Percentiles rank a stretch among this genome's conserved stretches.
phyloP scores from a whole-genome alignment of 768 basidiomycete species.

The Leccinum uliginosum region DNA sequence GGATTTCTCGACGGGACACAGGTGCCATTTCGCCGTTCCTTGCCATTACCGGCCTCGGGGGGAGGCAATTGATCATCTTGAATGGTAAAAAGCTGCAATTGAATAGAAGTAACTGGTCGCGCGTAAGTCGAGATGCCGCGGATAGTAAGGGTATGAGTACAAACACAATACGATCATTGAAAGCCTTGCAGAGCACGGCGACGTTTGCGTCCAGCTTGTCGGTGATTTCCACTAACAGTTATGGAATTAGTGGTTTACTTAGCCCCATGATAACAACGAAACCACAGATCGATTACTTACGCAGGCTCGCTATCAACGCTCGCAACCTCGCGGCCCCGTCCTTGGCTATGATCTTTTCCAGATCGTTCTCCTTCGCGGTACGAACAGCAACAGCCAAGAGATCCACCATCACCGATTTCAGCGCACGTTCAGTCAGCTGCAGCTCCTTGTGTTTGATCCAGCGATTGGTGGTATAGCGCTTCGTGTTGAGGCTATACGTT shows the following conservation, averaged over 20 bases:
- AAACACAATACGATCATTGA: slow-evolving; percentile 58
- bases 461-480: slow-evolving; percentile 49
- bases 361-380: slow-evolving; percentile 49
- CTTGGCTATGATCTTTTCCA: slow-evolving; percentile 57
- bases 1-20: slow-evolving; percentile 53
- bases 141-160: slow-evolving; percentile 12
- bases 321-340: slow-evolving; percentile 51
- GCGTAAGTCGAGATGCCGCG: slow-evolving; percentile 3
- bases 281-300: slow-evolving; percentile 35
- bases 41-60: slow-evolving; percentile 21
- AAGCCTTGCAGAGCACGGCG: slow-evolving; percentile 64
- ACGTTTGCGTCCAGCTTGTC: slow-evolving; percentile 73
- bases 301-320: slow-evolving; percentile 54
- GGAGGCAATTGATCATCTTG: slow-evolving; percentile 34
- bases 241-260: neutral
- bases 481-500: slow-evolving; percentile 64
- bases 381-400: slow-evolving; percentile 42
- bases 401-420: slow-evolving; percentile 63
- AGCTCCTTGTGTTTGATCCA: slow-evolving; percentile 47
- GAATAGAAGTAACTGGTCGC: slow-evolving; percentile 55
- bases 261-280: neutral
- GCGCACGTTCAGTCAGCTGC: slow-evolving; percentile 45
- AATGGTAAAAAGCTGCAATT: slow-evolving; percentile 62
- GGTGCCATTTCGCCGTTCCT: slow-evolving; percentile 47
- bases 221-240: slow-evolving; percentile 44